Evolutionary conservation across 2,329 filamentous ascomycete genomes (phyloP).

Genomic region (Dichotomopilus funicola): DNA sequence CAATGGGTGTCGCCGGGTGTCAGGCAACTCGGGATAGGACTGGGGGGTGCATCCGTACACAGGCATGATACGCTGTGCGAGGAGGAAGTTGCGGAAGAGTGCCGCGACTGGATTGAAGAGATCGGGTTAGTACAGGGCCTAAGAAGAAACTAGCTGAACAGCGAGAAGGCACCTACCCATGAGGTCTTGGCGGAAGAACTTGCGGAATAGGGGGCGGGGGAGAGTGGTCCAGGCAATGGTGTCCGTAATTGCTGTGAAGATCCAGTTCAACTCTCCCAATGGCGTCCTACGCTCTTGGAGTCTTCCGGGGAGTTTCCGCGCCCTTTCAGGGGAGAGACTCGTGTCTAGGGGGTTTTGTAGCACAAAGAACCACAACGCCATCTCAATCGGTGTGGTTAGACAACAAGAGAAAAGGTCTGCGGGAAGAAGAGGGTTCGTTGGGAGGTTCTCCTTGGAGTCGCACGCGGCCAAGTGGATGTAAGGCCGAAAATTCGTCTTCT

Average conservation of each 20-base stretch:
- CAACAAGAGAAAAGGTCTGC: constrained; percentile 95
- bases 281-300: constrained; percentile 90
- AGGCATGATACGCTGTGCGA: constrained; percentile 92
- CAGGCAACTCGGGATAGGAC: constrained; percentile 84
- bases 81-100: constrained; percentile 88
- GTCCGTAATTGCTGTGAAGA: constrained; percentile 97
- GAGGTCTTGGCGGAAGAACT: constrained; percentile 92
- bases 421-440: constrained; percentile 87
- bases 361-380: constrained; percentile 94
- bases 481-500: constrained; percentile 62
- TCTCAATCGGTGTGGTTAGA: constrained; percentile 93
- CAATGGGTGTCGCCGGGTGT: constrained; percentile 87
- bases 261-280: constrained; percentile 96
- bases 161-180: constrained; percentile 46
- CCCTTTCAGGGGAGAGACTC: constrained; percentile 69
- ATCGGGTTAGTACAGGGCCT: neutral
- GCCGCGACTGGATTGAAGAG: constrained; percentile 62
- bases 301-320: constrained; percentile 82
- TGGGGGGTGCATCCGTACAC: constrained; percentile 94
- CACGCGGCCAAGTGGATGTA: constrained; percentile 91
- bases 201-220: constrained; percentile 84
- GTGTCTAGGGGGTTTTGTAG: constrained; percentile 75
- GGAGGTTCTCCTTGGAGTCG: constrained; percentile 81
- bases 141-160: neutral
- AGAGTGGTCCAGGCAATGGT: constrained; percentile 98